Evolutionary conservation across 2,329 filamentous ascomycete genomes (phyloP).

Genomic region (Curvularia lunata): DNA sequence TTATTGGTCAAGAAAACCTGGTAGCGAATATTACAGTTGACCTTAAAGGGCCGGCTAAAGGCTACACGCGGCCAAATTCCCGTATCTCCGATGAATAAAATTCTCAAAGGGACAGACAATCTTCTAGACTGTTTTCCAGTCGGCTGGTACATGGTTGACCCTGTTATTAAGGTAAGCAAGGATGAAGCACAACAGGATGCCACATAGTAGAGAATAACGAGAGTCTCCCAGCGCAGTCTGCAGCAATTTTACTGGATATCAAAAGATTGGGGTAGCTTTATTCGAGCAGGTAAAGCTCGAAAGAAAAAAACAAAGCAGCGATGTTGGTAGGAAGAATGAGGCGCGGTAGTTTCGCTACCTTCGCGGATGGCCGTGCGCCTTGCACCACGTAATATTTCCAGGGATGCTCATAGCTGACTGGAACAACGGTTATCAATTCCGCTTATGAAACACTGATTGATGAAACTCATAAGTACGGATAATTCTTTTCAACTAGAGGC

Average conservation of each 20-base stretch:
- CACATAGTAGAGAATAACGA: neutral
- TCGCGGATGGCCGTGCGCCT: neutral
- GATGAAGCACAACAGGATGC: neutral
- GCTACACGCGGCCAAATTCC: neutral
- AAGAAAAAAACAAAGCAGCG: neutral
- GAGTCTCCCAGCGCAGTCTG: neutral
- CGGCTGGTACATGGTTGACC: neutral
- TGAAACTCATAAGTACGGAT: neutral
- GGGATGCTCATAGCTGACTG: neutral
- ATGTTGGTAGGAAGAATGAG: neutral
- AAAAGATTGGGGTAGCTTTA: neutral
- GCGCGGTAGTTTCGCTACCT: neutral
- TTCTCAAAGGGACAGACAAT: neutral
- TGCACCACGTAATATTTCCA: neutral
- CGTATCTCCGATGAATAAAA: neutral
- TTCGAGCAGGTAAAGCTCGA: neutral
- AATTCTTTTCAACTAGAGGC: neutral
- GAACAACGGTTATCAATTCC: neutral
- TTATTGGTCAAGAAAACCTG: too few species aligned
- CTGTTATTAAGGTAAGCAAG: neutral
- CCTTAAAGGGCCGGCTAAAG: neutral
- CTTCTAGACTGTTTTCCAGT: neutral
- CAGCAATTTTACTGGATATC: neutral
- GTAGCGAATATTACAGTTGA: neutral
- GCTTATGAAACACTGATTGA: slow-evolving; percentile 1